Evolutionary conservation across 306 rosid genomes (phyloP), one percentile per base, ranked within the genome.

Genomic region (Psophocarpus tetragonolobus): DNA sequence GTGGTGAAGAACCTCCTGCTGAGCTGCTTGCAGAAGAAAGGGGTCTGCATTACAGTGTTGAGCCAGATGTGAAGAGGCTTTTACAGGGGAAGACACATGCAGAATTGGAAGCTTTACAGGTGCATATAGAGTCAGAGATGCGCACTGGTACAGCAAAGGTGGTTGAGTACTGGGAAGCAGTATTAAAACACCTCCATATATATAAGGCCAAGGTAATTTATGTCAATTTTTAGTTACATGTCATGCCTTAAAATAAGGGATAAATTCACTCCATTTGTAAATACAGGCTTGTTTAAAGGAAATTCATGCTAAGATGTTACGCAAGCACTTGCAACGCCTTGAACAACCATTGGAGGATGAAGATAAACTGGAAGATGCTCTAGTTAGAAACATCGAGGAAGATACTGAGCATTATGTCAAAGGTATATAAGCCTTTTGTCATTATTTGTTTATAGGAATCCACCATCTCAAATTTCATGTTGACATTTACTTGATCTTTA

Each of bases 11-110:
- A 84, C 97, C 97, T 65, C 95, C 95, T 15, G 88, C 91, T 36
- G 97, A 92, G 85, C 84, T 94, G 87, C 97, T 90, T 76, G 98
- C 98, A 38, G 95, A 94, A 87, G 97, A 92, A 85, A 92, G 97
- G 85, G 98, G 98, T 71, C 36, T 92, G 86, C 98, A 94, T 87
- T 77, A 90, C 68, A 92, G 93, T 82, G 84, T 94, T 71, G 97
- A 90, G 87, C 80, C 89, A 53, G 97, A 92, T 71, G 95, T 92
- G 32, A 54, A 54, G 61, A 54, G 29, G n/a, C 61, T 54, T 54
- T 54, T 54, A 6, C n/a, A 54, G 61, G 61, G 61, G 6, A 54
- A 54, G 27, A 54, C 61, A 23, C n/a, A 23, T 3, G 61, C 61
- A 21, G 61, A 54, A 54, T 23, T 54, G 6, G 61, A 54, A 23